Evolutionary conservation across 192 early-diverging fungal genomes (phyloP).

Genomic region (Coemansia umbellata): DNA sequence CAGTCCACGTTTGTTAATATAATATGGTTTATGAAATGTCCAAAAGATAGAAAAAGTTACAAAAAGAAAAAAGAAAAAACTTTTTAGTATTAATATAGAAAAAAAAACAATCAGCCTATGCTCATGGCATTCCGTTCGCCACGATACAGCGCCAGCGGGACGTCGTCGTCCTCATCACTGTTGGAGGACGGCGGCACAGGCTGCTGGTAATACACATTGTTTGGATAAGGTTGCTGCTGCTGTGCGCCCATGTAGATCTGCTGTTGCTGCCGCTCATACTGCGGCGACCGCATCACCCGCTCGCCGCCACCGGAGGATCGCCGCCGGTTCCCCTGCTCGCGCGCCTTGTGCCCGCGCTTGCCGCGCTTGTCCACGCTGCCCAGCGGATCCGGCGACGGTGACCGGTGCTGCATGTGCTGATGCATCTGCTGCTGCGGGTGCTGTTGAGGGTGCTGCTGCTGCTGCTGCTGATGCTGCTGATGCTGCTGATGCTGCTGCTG

Average conservation of each 20-base stretch:
- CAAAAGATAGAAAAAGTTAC: neutral
- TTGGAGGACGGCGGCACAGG: neutral
- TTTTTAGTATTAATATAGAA: slow-evolving; percentile 9
- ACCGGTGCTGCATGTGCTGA: neutral
- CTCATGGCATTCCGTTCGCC: slow-evolving; percentile 49
- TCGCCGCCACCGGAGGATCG: slow-evolving; percentile 31
- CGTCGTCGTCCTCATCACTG: slow-evolving; percentile 61
- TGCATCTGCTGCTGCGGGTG: slow-evolving; percentile 7
- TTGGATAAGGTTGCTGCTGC: slow-evolving; percentile 1
- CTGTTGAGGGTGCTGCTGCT: slow-evolving; percentile 5
- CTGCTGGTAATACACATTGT: slow-evolving; percentile 1
- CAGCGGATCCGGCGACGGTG: slow-evolving; percentile 1
- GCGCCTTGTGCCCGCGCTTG: slow-evolving; percentile 28
- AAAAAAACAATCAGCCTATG: slow-evolving; percentile 21
- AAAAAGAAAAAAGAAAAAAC: slow-evolving; percentile 1
- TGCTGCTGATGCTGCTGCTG: slow-evolving; percentile 4
- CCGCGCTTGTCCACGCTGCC: slow-evolving; percentile 10
- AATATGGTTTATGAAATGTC: no score
- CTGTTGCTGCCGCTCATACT: slow-evolving; percentile 53
- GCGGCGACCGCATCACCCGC: slow-evolving; percentile 44
- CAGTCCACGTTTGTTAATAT: no score
- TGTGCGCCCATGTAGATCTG: slow-evolving; percentile 39
- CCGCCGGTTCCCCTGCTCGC: slow-evolving; percentile 25
- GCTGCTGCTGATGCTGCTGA: neutral
- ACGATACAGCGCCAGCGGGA: slow-evolving; percentile 59